Evolutionary conservation across 2,329 filamentous ascomycete genomes (phyloP), one percentile per base, ranked within the genome.

Genomic region (Pseudogymnoascus sp.): DNA sequence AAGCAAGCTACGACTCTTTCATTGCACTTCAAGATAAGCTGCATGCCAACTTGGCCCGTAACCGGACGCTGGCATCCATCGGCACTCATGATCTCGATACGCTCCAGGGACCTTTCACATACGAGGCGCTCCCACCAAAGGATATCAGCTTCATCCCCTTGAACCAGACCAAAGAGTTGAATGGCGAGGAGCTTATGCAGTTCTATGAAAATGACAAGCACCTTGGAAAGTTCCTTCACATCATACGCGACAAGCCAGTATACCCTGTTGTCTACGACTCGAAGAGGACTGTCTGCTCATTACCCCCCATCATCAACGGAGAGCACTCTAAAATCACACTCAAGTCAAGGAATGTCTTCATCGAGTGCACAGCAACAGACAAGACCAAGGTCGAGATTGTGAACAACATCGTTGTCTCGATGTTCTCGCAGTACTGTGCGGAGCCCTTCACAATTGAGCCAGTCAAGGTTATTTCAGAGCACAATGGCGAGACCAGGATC

Each of bases 11-110:
- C 76, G 91, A 96, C 69, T 97, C 92, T 72, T 99, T 99, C 89
- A 99, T 99, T 74, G 85, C 88, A 62, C 83, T 99, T 58, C 94
- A 99, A 79, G 95, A 99, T 79, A 99, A 99, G 80, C 84, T 99
- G 58, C 94, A 99, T 79, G 89, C 93, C 75, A 99, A 99, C 73
- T 80, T 99, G 67, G 95, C 94, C 58, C 86, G 94, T 65, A 90
- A 97, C 76, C 82, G 94, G 70, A 97, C 93, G 0, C 79, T 99
- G 55, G 93, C 97, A n/a, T 90, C 93, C 22, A 97, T 99, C 72
- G 94, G 94, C 69, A 99, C 94, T 3, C 94, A 99, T 76, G 93
- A 99, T 74, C 81, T 97, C 66, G 92, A 97, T 73, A 97, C 91
- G 16, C 81, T 99, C 69, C 81, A 96, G 76, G 94, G 92, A 0